Evolutionary conservation across 768 basidiomycete genomes (phyloP).

Genomic region (Mrakia hoshinonis): DNA sequence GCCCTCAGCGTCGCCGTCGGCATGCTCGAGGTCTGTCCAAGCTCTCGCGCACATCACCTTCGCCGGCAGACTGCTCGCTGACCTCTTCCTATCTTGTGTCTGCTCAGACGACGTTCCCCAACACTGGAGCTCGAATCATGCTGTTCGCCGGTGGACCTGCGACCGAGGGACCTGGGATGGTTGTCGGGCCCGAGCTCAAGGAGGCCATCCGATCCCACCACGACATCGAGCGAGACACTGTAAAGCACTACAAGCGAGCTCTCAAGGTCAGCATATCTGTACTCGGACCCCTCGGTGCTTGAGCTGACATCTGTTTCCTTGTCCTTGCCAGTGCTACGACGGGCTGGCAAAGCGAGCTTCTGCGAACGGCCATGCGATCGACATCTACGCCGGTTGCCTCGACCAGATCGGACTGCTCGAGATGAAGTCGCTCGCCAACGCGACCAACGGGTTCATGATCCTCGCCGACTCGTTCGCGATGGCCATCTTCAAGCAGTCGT

Average conservation of each 20-base stretch:
- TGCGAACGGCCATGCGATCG: slow-evolving; percentile 87
- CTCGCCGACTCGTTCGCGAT: slow-evolving; percentile 95
- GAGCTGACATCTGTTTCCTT: slow-evolving; percentile 24
- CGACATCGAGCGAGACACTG: slow-evolving; percentile 93
- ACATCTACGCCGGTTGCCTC: slow-evolving; percentile 91
- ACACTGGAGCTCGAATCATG: slow-evolving; percentile 94
- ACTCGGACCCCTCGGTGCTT: neutral
- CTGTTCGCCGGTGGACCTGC: slow-evolving; percentile 89
- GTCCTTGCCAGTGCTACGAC: slow-evolving; percentile 74
- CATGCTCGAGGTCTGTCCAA: slow-evolving; percentile 60
- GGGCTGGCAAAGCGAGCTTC: slow-evolving; percentile 83
- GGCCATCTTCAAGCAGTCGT: slow-evolving; percentile 97
- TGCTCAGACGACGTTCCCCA: slow-evolving; percentile 71
- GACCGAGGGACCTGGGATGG: slow-evolving; percentile 94
- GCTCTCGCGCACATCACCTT: neutral
- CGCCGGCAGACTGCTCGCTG: neutral
- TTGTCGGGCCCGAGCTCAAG: slow-evolving; percentile 87
- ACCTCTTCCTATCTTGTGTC: neutral
- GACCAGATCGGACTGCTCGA: slow-evolving; percentile 96
- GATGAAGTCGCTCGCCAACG: slow-evolving; percentile 93
- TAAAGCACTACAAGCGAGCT: slow-evolving; percentile 94
- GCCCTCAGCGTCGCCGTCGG: slow-evolving; percentile 90
- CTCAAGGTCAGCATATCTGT: slow-evolving; percentile 57
- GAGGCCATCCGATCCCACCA: slow-evolving; percentile 98
- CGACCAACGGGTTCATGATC: slow-evolving; percentile 92